These are phyloP conservation scores for Adansonia rubrostipa DNA, from an alignment of 441 rosid species.

Conservation along the genomic window DNA sequence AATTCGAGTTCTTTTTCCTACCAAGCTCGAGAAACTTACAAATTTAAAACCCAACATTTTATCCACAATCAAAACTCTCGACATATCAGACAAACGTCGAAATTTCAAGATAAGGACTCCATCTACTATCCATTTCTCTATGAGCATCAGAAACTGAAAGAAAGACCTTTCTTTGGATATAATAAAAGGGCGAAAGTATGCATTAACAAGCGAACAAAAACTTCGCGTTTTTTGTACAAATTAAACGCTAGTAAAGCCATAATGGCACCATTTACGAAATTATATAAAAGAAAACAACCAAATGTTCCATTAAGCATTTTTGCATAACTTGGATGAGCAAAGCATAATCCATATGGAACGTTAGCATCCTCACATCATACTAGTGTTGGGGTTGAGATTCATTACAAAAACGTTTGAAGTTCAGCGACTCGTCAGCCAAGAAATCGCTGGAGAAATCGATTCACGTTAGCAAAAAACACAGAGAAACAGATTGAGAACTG, in stretches of 20 bases:
- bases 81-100: neutral
- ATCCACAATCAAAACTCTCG: neutral
- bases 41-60: neutral
- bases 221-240: neutral
- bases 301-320: neutral
- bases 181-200: neutral
- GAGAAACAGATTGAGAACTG: neutral
- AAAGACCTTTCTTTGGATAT: neutral
- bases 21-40: no score
- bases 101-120: neutral
- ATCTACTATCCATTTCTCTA: neutral
- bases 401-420: slow-evolving; percentile 78
- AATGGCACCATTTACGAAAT: neutral
- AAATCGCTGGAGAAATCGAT: slow-evolving; percentile 55
- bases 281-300: neutral
- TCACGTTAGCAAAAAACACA: neutral
- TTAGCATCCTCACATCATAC: slow-evolving; percentile 18
- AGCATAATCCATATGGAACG: neutral
- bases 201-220: neutral
- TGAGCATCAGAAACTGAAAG: neutral
- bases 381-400: slow-evolving; percentile 69
- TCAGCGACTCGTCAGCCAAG: slow-evolving; percentile 65
- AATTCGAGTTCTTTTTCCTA: no score
- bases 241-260: neutral
- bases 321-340: neutral